Percentiles rank a stretch among this genome's conserved stretches.
phyloP scores from a whole-genome alignment of 1,139 yeast genomes.

The Hemisphaericaspora lyxosophila region DNA sequence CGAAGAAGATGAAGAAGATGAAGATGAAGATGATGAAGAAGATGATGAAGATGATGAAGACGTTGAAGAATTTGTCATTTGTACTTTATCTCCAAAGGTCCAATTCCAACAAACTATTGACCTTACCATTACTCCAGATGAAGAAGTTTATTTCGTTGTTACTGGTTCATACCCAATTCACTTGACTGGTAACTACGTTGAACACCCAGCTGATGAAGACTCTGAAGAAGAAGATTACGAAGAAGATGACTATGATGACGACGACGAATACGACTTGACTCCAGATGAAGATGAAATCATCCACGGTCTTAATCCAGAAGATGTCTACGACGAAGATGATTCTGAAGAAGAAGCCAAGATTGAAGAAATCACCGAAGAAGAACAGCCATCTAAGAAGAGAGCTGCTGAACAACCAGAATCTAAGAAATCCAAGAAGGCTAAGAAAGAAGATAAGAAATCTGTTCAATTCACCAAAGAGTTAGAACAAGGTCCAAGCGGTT shows the following conservation, averaged over 20 bases:
- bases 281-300: constrained; percentile 89
- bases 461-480: constrained; percentile 88
- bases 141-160: constrained; percentile 90
- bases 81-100: constrained; percentile 84
- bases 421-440: constrained; percentile 42
- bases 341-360: constrained; percentile 59
- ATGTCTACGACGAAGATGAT: constrained; percentile 59
- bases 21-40: constrained; percentile 56
- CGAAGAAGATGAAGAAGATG: constrained; percentile 49
- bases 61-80: constrained; percentile 74
- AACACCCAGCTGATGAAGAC: constrained; percentile 84
- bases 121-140: constrained; percentile 87
- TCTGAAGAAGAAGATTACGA: constrained; percentile 52
- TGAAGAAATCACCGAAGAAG: constrained; percentile 51
- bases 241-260: constrained; percentile 59
- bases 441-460: constrained; percentile 56
- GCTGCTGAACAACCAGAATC: constrained; percentile 25
- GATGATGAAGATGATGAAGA: constrained; percentile 60
- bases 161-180: constrained; percentile 95
- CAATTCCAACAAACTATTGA: constrained; percentile 91
- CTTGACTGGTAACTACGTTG: constrained; percentile 91
- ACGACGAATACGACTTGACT: constrained; percentile 73
- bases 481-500: constrained; percentile 88
- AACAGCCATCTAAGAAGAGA: constrained; percentile 37
- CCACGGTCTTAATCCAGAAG: constrained; percentile 56